Evolutionary conservation across 805 yeast genomes (phyloP).

Genomic region (Nakazawaea populi): DNA sequence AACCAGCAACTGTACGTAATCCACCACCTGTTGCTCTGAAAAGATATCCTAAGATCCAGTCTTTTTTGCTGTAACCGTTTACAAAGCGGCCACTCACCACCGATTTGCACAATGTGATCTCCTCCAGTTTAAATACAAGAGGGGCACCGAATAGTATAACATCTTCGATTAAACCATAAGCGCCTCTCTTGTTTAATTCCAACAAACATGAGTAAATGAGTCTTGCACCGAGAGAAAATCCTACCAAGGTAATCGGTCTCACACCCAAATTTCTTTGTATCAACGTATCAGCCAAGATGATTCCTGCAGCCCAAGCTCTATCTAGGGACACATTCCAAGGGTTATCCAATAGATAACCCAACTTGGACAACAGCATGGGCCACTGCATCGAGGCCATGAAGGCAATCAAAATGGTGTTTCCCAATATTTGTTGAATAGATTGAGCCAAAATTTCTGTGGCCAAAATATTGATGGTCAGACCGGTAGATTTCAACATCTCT

Average conservation of each 20-base stretch:
- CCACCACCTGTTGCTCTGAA: slow-evolving; percentile 97
- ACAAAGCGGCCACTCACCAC: slow-evolving; percentile 87
- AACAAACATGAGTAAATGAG: slow-evolving; percentile 84
- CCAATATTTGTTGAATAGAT: slow-evolving; percentile 91
- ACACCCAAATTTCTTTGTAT: slow-evolving; percentile 85
- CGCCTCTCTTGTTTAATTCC: slow-evolving; percentile 81
- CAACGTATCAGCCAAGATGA: slow-evolving; percentile 84
- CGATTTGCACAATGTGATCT: slow-evolving; percentile 69
- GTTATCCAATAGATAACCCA: slow-evolving; percentile 85
- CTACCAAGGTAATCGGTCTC: slow-evolving; percentile 86
- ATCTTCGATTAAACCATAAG: slow-evolving; percentile 82
- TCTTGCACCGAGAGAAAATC: slow-evolving; percentile 91
- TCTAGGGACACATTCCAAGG: slow-evolving; percentile 98
- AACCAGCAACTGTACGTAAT: slow-evolving; percentile 82
- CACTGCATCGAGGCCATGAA: slow-evolving; percentile 89
- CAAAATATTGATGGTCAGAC: slow-evolving; percentile 89
- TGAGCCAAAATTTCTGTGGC: slow-evolving; percentile 93
- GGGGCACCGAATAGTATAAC: slow-evolving; percentile 89
- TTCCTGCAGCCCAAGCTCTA: slow-evolving; percentile 96
- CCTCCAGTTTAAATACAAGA: slow-evolving; percentile 70
- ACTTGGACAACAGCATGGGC: slow-evolving; percentile 86
- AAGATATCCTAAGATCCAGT: slow-evolving; percentile 93
- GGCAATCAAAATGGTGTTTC: slow-evolving; percentile 83
- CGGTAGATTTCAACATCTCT: slow-evolving; percentile 91
- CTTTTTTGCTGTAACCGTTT: slow-evolving; percentile 86